Base-by-base conservation (phyloP, 2,329 filamentous ascomycete genomes). In the Trichophyton benhamiae region DNA sequence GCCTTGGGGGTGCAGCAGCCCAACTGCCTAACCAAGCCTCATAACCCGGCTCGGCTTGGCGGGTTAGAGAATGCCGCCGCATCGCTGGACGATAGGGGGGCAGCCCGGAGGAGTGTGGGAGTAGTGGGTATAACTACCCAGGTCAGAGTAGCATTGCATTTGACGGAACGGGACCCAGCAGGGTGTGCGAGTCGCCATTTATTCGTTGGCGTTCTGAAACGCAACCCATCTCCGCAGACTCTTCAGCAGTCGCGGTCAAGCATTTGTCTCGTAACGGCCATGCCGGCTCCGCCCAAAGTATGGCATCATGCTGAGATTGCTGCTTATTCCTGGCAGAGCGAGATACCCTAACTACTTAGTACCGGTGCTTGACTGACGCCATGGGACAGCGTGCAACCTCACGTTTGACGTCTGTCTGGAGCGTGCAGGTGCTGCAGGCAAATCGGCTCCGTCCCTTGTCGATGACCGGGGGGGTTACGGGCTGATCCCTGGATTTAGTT, bases 101-200 rank as follows among this genome's bases (percentile, higher is more conserved):
- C 20, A 20, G 11, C 5, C 48, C 6, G 25, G 15, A 13, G 46
- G 17, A n/a, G 17, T 20, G 49, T 53, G 1, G 49, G 49, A 30
- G 15, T 53, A 30, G 15, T 53, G 17, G 49, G 22, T 22, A 53
- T 38, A 13, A 38, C 33, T 38, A 38, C 33, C 33, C 33, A 38
- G 11, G 20, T 20, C 49, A 53, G 49, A 53, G 49, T 53, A 53
- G 49, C 22, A 53, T 53, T 53, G 49, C 22, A 53, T 53, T 53
- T 25, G 3, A 17, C 49, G 25, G 49, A 44, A 30, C 49, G 25
- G 49, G 49, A 11, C 22, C 22, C 22, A 15, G 15, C 49, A 53
- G 22, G 49, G 49, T 22, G 46, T 17, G 46, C 17, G 46, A 22
- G 27, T 30, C 6, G 46, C 22, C 17, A 52, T 22, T 27, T 22